Percentiles rank a stretch among this genome's conserved stretches.
phyloP scores from a whole-genome alignment of 2,329 filamentous ascomycete genomes.

The Graphiopsis chlorocephala region DNA sequence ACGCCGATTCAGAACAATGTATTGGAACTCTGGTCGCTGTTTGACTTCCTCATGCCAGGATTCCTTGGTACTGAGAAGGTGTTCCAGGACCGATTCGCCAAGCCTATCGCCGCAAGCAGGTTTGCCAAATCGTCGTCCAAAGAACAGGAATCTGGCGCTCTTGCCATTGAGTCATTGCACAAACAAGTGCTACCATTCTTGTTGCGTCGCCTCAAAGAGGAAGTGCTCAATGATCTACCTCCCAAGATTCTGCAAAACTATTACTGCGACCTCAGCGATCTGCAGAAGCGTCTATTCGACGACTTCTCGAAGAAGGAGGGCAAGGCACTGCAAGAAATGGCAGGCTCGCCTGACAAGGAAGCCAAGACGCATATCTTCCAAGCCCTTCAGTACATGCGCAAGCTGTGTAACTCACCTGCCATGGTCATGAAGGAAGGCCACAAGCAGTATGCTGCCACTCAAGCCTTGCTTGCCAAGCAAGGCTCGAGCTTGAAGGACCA shows the following conservation, averaged over 20 bases:
- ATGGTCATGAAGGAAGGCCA: slow-evolving; percentile 94
- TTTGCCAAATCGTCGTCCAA: slow-evolving; percentile 97
- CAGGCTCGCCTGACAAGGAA: slow-evolving; percentile 81
- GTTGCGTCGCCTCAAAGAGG: slow-evolving; percentile 91
- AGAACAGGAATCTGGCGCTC: slow-evolving; percentile 92
- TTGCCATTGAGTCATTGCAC: slow-evolving; percentile 96
- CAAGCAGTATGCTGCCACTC: slow-evolving; percentile 84
- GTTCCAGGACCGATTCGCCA: slow-evolving; percentile 92
- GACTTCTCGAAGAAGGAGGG: slow-evolving; percentile 94
- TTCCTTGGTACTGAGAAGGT: slow-evolving; percentile 95
- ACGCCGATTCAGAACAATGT: slow-evolving; percentile 99
- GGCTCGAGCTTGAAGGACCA: slow-evolving; percentile 81
- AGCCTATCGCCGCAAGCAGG: slow-evolving; percentile 89
- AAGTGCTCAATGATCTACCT: slow-evolving; percentile 91
- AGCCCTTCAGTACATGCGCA: slow-evolving; percentile 98
- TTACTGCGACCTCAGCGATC: slow-evolving; percentile 93
- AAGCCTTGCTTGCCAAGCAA: slow-evolving; percentile 73
- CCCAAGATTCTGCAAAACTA: slow-evolving; percentile 99
- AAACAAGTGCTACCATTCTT: slow-evolving; percentile 98
- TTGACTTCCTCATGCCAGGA: slow-evolving; percentile 98
- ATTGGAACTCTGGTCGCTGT: slow-evolving; percentile 92
- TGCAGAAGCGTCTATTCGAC: slow-evolving; percentile 93
- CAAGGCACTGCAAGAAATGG: slow-evolving; percentile 80
- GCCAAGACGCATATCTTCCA: slow-evolving; percentile 99
- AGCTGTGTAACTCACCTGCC: slow-evolving; percentile 95